Evolutionary conservation across 2,329 filamentous ascomycete species (phyloP), one percentile per base, ranked within the genome.

Genomic region (Neoscytalidium dimidiatum): DNA sequence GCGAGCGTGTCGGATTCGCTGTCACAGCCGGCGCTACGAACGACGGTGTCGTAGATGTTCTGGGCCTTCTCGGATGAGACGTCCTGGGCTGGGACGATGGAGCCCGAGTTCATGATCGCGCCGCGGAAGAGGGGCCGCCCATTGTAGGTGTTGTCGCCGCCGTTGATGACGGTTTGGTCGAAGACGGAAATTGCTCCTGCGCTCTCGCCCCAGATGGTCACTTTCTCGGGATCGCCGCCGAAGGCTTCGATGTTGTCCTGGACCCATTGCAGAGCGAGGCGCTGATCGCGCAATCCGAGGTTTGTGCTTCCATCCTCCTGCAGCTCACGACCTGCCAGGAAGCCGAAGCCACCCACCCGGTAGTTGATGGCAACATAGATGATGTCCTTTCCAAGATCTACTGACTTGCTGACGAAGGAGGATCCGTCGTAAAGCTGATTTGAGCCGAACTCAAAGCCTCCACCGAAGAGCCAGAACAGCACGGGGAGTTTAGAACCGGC

Each of bases 341-440:
- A 93, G 0, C 91, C 91, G 67, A 92, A 93, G 0, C 87, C 90
- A 7, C 85, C 89, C 0, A 91, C 80, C 1, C 91, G 88, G 77
- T 96, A 94, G 78, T 93, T 94, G 72, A 94, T 87, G 0, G 88
- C 85, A 0, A 94, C 91, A 62, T 89, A 91, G 52, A 96, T 78
- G 67, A 94, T 87, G 0, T 89, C 88, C 76, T 91, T 86, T 33
- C 82, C 82, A 62, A 84, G 69, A 0, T 71, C 68, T 13, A 84
- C 76, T 1, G 82, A 82, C 64, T 78, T 74, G 43, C 68, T 56
- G 13, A 82, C 70, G 13, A 82, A 69, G 6, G 72, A 74, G 4
- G 73, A 73, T 9, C 77, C 80, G 67, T 82, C 77, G 58, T 82
- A 81, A 11, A 61, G 26, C 14, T 61, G 57, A 9, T 82, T 80